phyloP scores from a whole-genome alignment of 768 basidiomycete species.

The Suillus subluteus region DNA sequence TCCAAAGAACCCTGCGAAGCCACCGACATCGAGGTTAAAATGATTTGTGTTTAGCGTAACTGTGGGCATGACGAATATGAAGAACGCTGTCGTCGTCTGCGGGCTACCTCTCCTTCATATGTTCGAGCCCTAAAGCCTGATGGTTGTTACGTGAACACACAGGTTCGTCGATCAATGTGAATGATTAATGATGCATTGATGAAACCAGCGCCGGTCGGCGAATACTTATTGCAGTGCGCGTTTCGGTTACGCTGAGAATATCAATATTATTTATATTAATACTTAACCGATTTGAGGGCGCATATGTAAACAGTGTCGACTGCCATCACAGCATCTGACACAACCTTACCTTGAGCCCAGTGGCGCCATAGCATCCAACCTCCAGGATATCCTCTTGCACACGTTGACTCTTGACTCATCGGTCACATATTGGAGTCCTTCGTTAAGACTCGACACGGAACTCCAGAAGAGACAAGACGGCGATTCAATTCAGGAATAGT shows the following conservation, averaged over 20 bases:
- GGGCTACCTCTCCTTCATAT: not conserved
- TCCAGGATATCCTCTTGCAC: not conserved
- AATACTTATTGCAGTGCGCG: no score
- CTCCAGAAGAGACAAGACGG: not conserved
- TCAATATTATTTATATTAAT: no score
- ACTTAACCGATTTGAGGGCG: no score
- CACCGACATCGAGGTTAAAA: constrained; percentile 33
- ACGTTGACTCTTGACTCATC: not conserved
- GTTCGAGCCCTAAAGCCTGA: no score
- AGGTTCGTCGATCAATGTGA: no score
- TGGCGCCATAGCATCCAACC: not conserved
- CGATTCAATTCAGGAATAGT: not conserved
- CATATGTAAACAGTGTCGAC: not conserved
- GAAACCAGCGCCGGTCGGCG: no score
- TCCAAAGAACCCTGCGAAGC: constrained; percentile 41
- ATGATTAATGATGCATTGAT: no score
- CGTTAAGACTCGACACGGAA: no score
- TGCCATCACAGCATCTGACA: not conserved
- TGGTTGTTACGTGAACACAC: no score
- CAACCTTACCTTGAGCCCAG: not conserved
- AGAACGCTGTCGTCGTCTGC: constrained; percentile 13
- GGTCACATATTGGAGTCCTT: not conserved
- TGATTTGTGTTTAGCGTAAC: constrained; percentile 11
- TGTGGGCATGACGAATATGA: not conserved
- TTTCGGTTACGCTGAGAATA: no score